Conservation (phyloP, 192 early-diverging fungal species). For the Paraglomus brasilianum region DNA sequence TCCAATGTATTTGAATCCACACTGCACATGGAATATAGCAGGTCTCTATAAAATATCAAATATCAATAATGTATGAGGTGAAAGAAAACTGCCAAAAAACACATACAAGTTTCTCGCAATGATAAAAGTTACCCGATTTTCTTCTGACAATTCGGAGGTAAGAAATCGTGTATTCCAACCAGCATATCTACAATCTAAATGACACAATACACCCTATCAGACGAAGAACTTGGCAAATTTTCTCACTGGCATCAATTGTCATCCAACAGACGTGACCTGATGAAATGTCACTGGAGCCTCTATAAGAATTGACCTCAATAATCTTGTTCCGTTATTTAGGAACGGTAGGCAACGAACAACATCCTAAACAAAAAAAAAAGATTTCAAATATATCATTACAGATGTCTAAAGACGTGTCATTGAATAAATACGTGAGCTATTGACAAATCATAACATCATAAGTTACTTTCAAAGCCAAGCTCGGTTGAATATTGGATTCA, state of each 20-base stretch:
- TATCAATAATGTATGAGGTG: neutral
- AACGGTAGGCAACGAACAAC: conserved; percentile 1
- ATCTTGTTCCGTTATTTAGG: neutral
- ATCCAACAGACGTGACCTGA: too few species aligned
- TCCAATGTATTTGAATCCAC: neutral
- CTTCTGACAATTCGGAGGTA: neutral
- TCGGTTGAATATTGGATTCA: too few species aligned
- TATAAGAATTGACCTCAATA: too few species aligned
- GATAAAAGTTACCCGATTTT: neutral
- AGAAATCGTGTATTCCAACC: neutral
- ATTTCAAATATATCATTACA: too few species aligned
- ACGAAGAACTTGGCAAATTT: too few species aligned
- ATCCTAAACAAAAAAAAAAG: neutral
- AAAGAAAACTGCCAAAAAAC: neutral
- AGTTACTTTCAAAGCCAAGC: too few species aligned
- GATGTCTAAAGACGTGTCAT: too few species aligned
- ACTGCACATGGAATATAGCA: neutral
- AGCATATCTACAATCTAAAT: conserved; percentile 4
- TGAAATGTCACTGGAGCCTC: too few species aligned
- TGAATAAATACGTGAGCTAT: too few species aligned
- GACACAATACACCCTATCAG: too few species aligned
- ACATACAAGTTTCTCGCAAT: neutral
- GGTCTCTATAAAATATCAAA: neutral
- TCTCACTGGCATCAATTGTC: too few species aligned
- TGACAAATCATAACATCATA: too few species aligned